Percentiles rank a stretch among this genome's conserved stretches.
Evolutionary conservation across 257 asterid species (phyloP).

Genomic region (Paraleonurus japonicus): DNA sequence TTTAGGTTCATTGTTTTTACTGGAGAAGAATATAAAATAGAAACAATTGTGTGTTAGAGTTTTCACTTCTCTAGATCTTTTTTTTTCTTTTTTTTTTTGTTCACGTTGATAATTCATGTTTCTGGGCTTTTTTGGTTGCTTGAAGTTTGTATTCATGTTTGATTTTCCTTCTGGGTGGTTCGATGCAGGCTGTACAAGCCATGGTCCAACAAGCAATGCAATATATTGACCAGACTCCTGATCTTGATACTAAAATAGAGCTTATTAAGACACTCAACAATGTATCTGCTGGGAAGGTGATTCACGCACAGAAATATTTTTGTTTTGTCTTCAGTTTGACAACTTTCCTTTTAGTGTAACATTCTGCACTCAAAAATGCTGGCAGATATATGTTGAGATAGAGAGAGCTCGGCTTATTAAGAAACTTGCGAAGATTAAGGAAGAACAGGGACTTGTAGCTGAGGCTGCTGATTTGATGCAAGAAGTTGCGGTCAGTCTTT

Average conservation of each 20-base stretch:
- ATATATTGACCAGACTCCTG: slow-evolving; percentile 91
- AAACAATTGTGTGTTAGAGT: background rate
- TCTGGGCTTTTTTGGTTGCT: background rate
- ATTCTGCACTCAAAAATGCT: background rate
- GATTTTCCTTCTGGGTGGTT: slow-evolving; percentile 6
- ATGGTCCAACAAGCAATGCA: slow-evolving; percentile 97
- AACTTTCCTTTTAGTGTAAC: background rate
- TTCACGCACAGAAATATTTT: background rate
- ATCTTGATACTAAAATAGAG: slow-evolving; percentile 75
- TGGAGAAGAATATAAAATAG: background rate
- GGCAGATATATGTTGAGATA: slow-evolving; percentile 90
- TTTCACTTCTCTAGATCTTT: background rate
- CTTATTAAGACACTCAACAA: slow-evolving; percentile 84
- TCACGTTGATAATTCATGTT: background rate
- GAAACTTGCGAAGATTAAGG: slow-evolving; percentile 86
- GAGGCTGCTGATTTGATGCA: slow-evolving; percentile 99
- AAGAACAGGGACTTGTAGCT: slow-evolving; percentile 78
- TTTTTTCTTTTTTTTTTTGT: background rate
- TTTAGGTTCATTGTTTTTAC: background rate
- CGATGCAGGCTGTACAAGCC: slow-evolving; percentile 83
- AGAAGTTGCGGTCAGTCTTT: slow-evolving; percentile 88
- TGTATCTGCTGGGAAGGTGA: slow-evolving; percentile 95
- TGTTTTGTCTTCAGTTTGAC: background rate
- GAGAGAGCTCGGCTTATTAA: slow-evolving; percentile 94
- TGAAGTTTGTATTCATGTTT: slow-evolving; percentile 6